These are phyloP conservation scores for Ciborinia camelliae DNA, from an alignment of 2,329 filamentous ascomycete species.

Conservation along the genomic window DNA sequence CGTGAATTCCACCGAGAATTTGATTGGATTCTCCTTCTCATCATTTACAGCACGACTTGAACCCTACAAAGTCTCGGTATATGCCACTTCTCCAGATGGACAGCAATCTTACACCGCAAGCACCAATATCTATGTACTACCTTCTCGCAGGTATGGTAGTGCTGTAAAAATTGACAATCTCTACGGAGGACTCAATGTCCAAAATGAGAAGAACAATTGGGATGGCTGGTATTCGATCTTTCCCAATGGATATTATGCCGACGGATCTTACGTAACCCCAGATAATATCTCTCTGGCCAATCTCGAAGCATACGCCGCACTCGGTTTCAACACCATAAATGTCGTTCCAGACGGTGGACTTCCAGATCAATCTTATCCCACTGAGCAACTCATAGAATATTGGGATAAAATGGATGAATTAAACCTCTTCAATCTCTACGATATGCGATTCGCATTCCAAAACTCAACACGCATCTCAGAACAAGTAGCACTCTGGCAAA, in stretches of 20 bases:
- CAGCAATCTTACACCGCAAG: slow-evolving; percentile 39
- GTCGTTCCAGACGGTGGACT: slow-evolving; percentile 41
- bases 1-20: slow-evolving; percentile 40
- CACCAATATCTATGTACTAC: slow-evolving; percentile 43
- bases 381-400: slow-evolving; percentile 38
- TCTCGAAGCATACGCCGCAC: slow-evolving; percentile 41
- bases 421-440: slow-evolving; percentile 46
- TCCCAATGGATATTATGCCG: slow-evolving; percentile 46
- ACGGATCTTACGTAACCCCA: slow-evolving; percentile 31
- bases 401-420: slow-evolving; percentile 44
- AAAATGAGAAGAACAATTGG: slow-evolving; percentile 36
- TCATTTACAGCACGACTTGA: slow-evolving; percentile 33
- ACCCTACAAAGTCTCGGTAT: slow-evolving; percentile 41
- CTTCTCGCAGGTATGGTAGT: slow-evolving; percentile 44
- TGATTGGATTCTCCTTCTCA: slow-evolving; percentile 39
- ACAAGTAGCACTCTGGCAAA: slow-evolving; percentile 33
- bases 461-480: slow-evolving; percentile 40
- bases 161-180: slow-evolving; percentile 47
- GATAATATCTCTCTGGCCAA: slow-evolving; percentile 37
- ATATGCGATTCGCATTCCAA: slow-evolving; percentile 34
- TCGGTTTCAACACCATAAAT: slow-evolving; percentile 47
- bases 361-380: slow-evolving; percentile 41
- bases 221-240: slow-evolving; percentile 40
- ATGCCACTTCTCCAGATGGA: slow-evolving; percentile 35
- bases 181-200: slow-evolving; percentile 45